These are phyloP conservation scores for Tirmania nivea DNA, from an alignment of 495 filamentous ascomycete genomes.

Conservation along the genomic window DNA sequence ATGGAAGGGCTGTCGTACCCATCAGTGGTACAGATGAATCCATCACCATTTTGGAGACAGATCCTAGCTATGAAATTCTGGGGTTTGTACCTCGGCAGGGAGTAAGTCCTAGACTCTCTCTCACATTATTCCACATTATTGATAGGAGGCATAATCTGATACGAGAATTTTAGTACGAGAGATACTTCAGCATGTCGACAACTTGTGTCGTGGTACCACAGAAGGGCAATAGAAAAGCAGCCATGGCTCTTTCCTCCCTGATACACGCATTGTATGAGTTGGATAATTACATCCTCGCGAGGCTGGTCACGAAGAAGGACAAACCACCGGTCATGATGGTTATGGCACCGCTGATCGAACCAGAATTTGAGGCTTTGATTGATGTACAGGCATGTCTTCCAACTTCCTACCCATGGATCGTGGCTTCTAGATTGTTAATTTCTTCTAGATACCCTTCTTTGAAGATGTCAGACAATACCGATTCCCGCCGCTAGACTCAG, in stretches of 20 bases:
- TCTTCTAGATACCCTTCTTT: constrained; percentile 46
- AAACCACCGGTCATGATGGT: constrained; percentile 58
- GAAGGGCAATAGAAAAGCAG: constrained; percentile 48
- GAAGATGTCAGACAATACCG: constrained; percentile 78
- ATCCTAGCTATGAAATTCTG: constrained; percentile 50
- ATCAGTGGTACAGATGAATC: constrained; percentile 68
- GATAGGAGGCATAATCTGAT: background rate
- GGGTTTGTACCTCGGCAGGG: constrained; percentile 62
- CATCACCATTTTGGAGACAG: constrained; percentile 59
- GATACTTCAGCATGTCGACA: constrained; percentile 65
- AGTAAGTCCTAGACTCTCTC: constrained; percentile 27
- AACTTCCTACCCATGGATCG: too few relatives aligned
- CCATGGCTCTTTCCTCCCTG: constrained; percentile 68
- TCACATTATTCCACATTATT: background rate
- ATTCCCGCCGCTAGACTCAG: constrained; percentile 75
- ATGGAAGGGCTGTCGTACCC: constrained; percentile 75
- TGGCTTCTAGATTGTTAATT: background rate
- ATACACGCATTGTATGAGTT: constrained; percentile 72
- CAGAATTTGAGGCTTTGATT: constrained; percentile 67
- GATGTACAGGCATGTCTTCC: constrained; percentile 41
- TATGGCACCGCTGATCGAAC: constrained; percentile 60
- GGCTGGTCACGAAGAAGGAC: constrained; percentile 62
- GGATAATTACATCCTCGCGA: constrained; percentile 69
- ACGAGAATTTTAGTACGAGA: constrained; percentile 39
- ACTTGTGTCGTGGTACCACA: constrained; percentile 51